These are phyloP conservation scores for Cryphonectria parasitica DNA, from an alignment of 2,329 filamentous ascomycete genomes.

Conservation along the genomic window DNA sequence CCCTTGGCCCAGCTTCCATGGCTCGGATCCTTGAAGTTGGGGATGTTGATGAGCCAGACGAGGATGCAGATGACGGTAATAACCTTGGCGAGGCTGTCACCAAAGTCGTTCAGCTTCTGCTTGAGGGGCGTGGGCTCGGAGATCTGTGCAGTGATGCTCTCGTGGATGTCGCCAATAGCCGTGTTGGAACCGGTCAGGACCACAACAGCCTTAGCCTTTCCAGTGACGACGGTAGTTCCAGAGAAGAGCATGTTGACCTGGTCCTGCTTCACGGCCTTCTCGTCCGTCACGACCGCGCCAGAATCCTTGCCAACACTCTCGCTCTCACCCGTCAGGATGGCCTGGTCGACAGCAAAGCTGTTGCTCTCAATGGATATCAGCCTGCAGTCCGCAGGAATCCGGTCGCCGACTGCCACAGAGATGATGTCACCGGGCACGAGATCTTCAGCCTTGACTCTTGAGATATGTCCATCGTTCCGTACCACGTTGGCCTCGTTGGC, in stretches of 20 bases:
- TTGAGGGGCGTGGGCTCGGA: conserved; percentile 96
- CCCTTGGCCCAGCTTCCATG: conserved; percentile 95
- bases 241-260: conserved; percentile 98
- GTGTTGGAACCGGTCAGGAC: conserved; percentile 88
- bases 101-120: conserved; percentile 98
- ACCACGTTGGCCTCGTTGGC: conserved; percentile 96
- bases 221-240: conserved; percentile 94
- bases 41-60: conserved; percentile 98
- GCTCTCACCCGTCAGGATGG: conserved; percentile 95
- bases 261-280: conserved; percentile 92
- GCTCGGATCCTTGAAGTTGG: conserved; percentile 92
- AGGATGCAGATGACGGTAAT: conserved; percentile 96
- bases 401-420: conserved; percentile 84
- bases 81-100: conserved; percentile 93
- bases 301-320: conserved; percentile 92
- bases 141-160: conserved; percentile 97
- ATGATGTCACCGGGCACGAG: conserved; percentile 94
- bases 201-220: conserved; percentile 88
- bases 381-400: conserved; percentile 93
- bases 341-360: conserved; percentile 95
- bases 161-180: conserved; percentile 97
- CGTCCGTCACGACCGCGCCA: conserved; percentile 68
- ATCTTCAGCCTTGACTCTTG: conserved; percentile 92
- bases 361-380: conserved; percentile 92
- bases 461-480: conserved; percentile 75